Evolutionary conservation across 1,284 basidiomycete genomes (phyloP).

Genomic region (Flammula alnicola): DNA sequence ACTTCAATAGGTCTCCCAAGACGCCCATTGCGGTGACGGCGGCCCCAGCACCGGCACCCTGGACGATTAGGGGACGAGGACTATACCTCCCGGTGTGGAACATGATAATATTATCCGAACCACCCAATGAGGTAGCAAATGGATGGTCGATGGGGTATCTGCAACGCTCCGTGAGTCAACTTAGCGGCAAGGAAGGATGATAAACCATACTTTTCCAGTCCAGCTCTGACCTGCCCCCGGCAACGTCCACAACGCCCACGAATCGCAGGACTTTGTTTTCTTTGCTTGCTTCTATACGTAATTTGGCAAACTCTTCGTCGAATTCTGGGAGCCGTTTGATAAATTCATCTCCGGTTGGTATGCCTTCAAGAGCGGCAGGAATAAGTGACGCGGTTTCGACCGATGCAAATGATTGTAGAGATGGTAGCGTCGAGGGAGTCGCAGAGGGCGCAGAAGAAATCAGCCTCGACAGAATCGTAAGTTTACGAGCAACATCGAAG

Average conservation of each 20-base stretch:
- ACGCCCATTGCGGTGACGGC: slow-evolving; percentile 99
- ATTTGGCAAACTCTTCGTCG: slow-evolving; percentile 79
- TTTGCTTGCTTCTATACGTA: slow-evolving; percentile 78
- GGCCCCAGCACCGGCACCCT: slow-evolving; percentile 95
- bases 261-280: slow-evolving; percentile 89
- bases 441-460: slow-evolving; percentile 48
- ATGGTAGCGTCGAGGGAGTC: slow-evolving; percentile 37
- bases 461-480: slow-evolving; percentile 91
- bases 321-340: slow-evolving; percentile 82
- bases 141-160: slow-evolving; percentile 91
- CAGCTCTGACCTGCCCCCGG: slow-evolving; percentile 81
- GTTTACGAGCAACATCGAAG: slow-evolving; percentile 95
- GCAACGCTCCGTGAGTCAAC: slow-evolving; percentile 10
- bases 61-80: slow-evolving; percentile 86
- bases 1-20: slow-evolving; percentile 77
- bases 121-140: slow-evolving; percentile 93
- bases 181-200: slow-evolving; percentile 1
- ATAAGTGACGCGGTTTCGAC: slow-evolving; percentile 89
- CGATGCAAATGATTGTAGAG: slow-evolving; percentile 67
- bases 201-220: slow-evolving; percentile 76
- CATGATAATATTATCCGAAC: slow-evolving; percentile 97
- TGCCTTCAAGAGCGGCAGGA: slow-evolving; percentile 72
- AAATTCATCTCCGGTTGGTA: slow-evolving; percentile 82
- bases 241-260: slow-evolving; percentile 93
- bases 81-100: slow-evolving; percentile 94